phyloP scores from a whole-genome alignment of 1,284 basidiomycete species.

The Rhodotorula glutinis region DNA sequence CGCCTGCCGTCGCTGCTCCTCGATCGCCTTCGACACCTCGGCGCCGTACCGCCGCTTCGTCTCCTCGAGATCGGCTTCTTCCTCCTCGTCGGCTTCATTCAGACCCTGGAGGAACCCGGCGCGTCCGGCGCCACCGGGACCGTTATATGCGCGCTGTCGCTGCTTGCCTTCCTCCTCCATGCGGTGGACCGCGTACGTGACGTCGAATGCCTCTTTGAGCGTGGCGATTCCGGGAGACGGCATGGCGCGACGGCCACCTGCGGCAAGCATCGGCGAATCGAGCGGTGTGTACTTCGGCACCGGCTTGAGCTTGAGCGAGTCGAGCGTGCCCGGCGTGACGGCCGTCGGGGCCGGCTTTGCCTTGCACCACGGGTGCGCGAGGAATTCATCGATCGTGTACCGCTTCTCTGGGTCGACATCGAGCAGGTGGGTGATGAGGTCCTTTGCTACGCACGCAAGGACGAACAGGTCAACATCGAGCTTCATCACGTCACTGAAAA shows the following conservation, averaged over 20 bases:
- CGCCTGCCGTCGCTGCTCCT: slow-evolving; percentile 40
- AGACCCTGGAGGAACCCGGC: slow-evolving; percentile 78
- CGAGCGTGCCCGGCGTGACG: slow-evolving; percentile 62
- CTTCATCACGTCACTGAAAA: no score
- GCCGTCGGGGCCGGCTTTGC: slow-evolving; percentile 50
- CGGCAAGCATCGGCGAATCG: slow-evolving; percentile 86
- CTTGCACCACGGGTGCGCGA: slow-evolving; percentile 93
- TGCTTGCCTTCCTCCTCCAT: slow-evolving; percentile 95
- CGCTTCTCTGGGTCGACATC: slow-evolving; percentile 93
- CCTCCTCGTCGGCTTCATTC: slow-evolving; percentile 69
- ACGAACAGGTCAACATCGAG: no score
- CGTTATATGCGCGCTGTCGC: slow-evolving; percentile 72
- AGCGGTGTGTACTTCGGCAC: slow-evolving; percentile 58
- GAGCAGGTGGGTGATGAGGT: slow-evolving; percentile 88
- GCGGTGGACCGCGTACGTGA: slow-evolving; percentile 97
- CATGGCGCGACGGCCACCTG: slow-evolving; percentile 63
- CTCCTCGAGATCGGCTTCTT: slow-evolving; percentile 50
- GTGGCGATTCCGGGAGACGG: slow-evolving; percentile 82
- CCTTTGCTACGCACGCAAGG: slow-evolving; percentile 66
- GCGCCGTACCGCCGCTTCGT: slow-evolving; percentile 46
- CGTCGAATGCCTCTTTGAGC: slow-evolving; percentile 97
- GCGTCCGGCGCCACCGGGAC: slow-evolving; percentile 69
- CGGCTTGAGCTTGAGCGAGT: slow-evolving; percentile 44
- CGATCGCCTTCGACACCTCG: slow-evolving; percentile 45
- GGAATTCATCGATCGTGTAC: slow-evolving; percentile 96